A percentile compares a stretch with the other conserved stretches of the same genome.
Evolutionary conservation across 73 alveolate species (phyloP).

Genomic region (Urostyla sp.): DNA sequence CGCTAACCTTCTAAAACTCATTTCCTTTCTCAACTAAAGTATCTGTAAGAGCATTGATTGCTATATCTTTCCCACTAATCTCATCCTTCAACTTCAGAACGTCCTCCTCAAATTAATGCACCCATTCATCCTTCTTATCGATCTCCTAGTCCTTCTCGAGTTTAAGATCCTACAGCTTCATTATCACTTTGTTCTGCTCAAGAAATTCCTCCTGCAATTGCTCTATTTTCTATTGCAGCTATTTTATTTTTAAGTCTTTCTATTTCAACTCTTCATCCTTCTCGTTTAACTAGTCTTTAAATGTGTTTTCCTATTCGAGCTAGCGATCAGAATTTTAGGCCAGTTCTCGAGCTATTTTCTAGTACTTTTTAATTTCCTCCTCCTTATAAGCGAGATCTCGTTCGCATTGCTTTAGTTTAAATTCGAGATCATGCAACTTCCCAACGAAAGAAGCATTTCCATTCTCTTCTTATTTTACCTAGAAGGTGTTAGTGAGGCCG

Average conservation of each 20-base stretch:
- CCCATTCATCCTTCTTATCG: slow-evolving; percentile 30
- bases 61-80: slow-evolving; percentile 48
- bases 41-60: slow-evolving; percentile 18
- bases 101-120: slow-evolving; percentile 6
- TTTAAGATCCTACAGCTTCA: slow-evolving; percentile 15
- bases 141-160: slow-evolving; percentile 33
- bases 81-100: slow-evolving; percentile 36
- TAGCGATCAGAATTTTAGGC: slow-evolving; percentile 1
- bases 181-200: slow-evolving; percentile 5
- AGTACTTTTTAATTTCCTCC: slow-evolving; percentile 27
- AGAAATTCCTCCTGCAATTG: not conserved
- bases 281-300: not conserved
- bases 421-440: slow-evolving; percentile 11
- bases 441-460: slow-evolving; percentile 42
- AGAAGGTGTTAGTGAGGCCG: not conserved
- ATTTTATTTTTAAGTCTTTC: not conserved
- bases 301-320: slow-evolving; percentile 26
- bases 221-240: not conserved
- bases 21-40: slow-evolving; percentile 47
- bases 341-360: slow-evolving; percentile 47
- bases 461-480: not conserved
- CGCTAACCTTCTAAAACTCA: slow-evolving; percentile 14
- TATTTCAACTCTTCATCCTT: not conserved
- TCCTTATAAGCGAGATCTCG: slow-evolving; percentile 44
- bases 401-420: slow-evolving; percentile 30